Base-by-base conservation (phyloP, 208 protist species). In the Crithidia bombi region DNA sequence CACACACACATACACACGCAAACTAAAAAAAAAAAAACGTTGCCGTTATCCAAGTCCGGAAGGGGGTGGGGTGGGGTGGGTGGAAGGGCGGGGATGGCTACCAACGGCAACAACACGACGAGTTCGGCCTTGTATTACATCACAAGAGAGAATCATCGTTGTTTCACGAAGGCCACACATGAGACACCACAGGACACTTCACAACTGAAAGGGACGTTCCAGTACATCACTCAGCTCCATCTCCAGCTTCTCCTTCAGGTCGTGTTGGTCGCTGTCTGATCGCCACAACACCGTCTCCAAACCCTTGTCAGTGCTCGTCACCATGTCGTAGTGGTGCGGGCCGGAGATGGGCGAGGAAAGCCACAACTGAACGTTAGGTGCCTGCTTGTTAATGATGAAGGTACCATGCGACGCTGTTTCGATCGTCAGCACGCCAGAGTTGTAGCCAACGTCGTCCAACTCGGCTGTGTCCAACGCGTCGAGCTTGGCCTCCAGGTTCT, bases 351-450 rank as follows among this genome's bases (percentile, higher is more conserved):
- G 94, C 0, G 94, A 98, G 4, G 92, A 97, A 15, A 97, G 84
- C 94, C 94, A 98, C 56, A 98, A 69, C 79, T 97, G 92, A 63
- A 92, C 71, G 50, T 93, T 98, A 4, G 94, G 92, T 10, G 91
- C 91, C 77, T 98, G 94, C 71, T 96, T 96, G 70, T 98, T 98
- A 17, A 98, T 52, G n/a, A 98, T 83, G 66, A 92, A 96, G 3
- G 85, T 87, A 15, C 93, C 91, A 3, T 64, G 56, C 26, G 70
- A 72, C 19, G 56, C 49, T 14, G 91, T 90, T 32, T 91, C 83
- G 23, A 98, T 73, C 1, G 75, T 86, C 25, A 98, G 79, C 65
- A 98, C 94, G 28, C 90, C 91, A 36, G 72, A 79, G 39, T 46
- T 76, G 50, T 68, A 74, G 73, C 55, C 83, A 38, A 95, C 57